These are phyloP conservation scores for Penicillium brevicompactum DNA, from an alignment of 2,329 filamentous ascomycete genomes.

Conservation along the genomic window DNA sequence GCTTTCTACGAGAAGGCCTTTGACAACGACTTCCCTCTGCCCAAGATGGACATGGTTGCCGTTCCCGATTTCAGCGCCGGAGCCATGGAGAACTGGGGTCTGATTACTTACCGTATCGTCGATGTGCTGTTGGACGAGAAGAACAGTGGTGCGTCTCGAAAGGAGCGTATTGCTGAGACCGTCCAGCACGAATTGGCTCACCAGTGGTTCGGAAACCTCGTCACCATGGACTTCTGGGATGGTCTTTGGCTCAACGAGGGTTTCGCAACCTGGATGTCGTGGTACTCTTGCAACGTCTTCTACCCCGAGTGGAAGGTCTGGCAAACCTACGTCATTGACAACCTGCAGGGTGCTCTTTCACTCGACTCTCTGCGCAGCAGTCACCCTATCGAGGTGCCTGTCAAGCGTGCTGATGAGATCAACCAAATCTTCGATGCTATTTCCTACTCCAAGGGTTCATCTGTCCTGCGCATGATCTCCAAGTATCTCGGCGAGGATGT, in stretches of 20 bases:
- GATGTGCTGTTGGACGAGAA: conserved; percentile 91
- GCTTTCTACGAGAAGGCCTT: conserved; percentile 97
- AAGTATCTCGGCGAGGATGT: conserved; percentile 90
- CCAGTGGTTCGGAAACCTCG: conserved; percentile 97
- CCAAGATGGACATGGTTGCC: conserved; percentile 96
- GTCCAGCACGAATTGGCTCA: conserved; percentile 97
- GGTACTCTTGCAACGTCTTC: conserved; percentile 92
- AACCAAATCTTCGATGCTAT: conserved; percentile 99
- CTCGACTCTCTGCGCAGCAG: conserved; percentile 91
- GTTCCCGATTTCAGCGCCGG: conserved; percentile 95
- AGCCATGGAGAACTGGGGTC: conserved; percentile 98
- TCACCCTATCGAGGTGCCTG: conserved; percentile 93
- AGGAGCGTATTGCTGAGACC: conserved; percentile 90
- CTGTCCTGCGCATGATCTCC: conserved; percentile 94
- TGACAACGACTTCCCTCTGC: conserved; percentile 79
- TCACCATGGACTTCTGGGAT: conserved; percentile 99
- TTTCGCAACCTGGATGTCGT: conserved; percentile 89
- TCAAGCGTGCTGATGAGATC: conserved; percentile 92
- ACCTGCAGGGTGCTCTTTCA: conserved; percentile 81
- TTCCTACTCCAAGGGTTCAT: conserved; percentile 95
- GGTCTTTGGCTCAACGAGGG: conserved; percentile 95
- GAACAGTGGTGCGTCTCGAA: conserved; percentile 81
- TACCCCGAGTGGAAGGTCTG: conserved; percentile 99
- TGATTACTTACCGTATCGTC: conserved; percentile 92
- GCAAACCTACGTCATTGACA: conserved; percentile 93